These are phyloP conservation scores for Monilinia polystroma DNA, from an alignment of 2,329 filamentous ascomycete species.

Conservation along the genomic window DNA sequence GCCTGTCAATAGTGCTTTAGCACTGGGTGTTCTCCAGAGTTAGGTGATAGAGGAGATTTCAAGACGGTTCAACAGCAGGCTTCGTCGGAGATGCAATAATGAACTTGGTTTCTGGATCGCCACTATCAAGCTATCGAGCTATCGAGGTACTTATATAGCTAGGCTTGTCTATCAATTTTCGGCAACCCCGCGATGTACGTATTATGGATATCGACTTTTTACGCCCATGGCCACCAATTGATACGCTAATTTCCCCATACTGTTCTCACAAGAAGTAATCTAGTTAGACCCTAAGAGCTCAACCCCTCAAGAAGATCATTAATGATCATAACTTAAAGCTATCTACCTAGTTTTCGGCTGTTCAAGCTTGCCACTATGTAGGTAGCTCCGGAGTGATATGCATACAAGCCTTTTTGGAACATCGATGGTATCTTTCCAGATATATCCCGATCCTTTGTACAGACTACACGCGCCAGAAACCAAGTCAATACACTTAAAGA, in stretches of 20 bases:
- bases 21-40: background rate
- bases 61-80: background rate
- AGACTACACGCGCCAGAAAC: background rate
- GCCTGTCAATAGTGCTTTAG: background rate
- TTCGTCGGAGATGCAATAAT: background rate
- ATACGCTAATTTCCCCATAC: background rate
- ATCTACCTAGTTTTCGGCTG: background rate
- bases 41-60: background rate
- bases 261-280: background rate
- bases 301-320: background rate
- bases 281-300: background rate
- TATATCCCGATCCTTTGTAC: background rate
- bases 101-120: background rate
- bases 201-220: background rate
- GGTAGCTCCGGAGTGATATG: background rate
- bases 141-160: background rate
- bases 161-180: background rate
- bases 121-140: background rate
- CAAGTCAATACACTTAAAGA: background rate
- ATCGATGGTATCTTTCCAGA: slow-evolving; percentile 1
- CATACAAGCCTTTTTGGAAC: background rate
- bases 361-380: background rate
- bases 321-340: background rate
- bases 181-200: background rate
- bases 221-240: too few relatives aligned